Evolutionary conservation across 73 alveolate species (phyloP), one percentile per base, ranked within the genome.

Genomic region (Effrenium voratum): DNA sequence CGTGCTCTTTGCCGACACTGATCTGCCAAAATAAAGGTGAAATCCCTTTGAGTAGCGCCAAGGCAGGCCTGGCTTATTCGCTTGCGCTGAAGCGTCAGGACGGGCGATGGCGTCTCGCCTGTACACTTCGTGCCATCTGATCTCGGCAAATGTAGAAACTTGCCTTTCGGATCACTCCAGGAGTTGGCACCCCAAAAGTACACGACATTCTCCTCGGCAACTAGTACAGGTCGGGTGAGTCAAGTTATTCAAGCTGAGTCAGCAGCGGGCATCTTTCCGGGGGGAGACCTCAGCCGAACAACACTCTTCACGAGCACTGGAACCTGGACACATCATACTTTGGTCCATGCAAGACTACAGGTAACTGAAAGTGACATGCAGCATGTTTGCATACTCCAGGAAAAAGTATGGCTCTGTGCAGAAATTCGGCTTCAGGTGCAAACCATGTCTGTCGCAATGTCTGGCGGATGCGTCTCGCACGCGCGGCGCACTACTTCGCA

Each of bases 1-100:
- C 99, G 81, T 99, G 99, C 83, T 96, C 94, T 73, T 97, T 98
- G 63, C 99, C 99, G 16, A 99, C 93, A 44, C 99, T 98, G 97
- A 90, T 90, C 97, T 90, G 55, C 28, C 70, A 79, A 43, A 44
- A 77, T 1, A 22, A 45, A 79, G 24, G 32, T 6, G 82, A 32
- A 10, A 49, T 34, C 90, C 63, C 12, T 41, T 75, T 5, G n/a
- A 5, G 79, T 0, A 19, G n/a, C n/a, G n/a, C n/a, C n/a, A n/a
- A n/a, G 43, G 41, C 70, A 2, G 47, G 46, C 98, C 81, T 92
- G 98, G 66, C 98, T n/a, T 77, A 92, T 75, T 49, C 98, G 34
- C 91, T 92, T 92, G n/a, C 98, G 90, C 91, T 92, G 82, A n/a
- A 92, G 91, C 16, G 98, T 92, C 82, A 92, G 49, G 34, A 92